Conservation (phyloP, 805 yeast genomes). For the Suhomyces kilbournensis region DNA sequence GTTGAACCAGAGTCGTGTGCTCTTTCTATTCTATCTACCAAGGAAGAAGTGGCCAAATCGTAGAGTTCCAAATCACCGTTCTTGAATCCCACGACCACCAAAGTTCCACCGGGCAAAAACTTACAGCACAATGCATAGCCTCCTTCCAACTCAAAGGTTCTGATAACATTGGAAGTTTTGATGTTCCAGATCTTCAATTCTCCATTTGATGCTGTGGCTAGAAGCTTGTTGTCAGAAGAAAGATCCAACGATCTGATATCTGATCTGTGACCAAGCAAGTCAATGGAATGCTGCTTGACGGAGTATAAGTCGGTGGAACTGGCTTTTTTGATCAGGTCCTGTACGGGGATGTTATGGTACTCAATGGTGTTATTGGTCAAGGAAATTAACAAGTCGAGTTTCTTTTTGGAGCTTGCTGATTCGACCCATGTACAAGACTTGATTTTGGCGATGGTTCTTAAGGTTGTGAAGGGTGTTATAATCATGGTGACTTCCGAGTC, state of each 20-base stretch:
- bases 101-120: constrained; percentile 88
- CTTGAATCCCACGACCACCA: constrained; percentile 85
- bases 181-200: constrained; percentile 86
- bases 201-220: constrained; percentile 91
- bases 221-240: constrained; percentile 72
- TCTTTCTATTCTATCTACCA: constrained; percentile 60
- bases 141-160: constrained; percentile 70
- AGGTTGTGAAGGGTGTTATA: constrained; percentile 63
- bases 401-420: constrained; percentile 34
- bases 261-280: constrained; percentile 81
- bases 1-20: constrained; percentile 54
- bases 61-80: constrained; percentile 80
- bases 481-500: constrained; percentile 53
- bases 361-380: constrained; percentile 75
- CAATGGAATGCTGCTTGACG: constrained; percentile 56
- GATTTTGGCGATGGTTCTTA: constrained; percentile 65
- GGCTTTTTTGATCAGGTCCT: constrained; percentile 55
- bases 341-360: constrained; percentile 54
- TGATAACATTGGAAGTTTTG: constrained; percentile 65
- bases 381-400: constrained; percentile 59
- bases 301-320: constrained; percentile 41
- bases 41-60: constrained; percentile 79
- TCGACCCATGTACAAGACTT: constrained; percentile 65
- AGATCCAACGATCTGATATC: constrained; percentile 84
- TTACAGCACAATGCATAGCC: constrained; percentile 81